Conservation (phyloP, 306 rosid species). For the Hylodesmum podocarpum region DNA sequence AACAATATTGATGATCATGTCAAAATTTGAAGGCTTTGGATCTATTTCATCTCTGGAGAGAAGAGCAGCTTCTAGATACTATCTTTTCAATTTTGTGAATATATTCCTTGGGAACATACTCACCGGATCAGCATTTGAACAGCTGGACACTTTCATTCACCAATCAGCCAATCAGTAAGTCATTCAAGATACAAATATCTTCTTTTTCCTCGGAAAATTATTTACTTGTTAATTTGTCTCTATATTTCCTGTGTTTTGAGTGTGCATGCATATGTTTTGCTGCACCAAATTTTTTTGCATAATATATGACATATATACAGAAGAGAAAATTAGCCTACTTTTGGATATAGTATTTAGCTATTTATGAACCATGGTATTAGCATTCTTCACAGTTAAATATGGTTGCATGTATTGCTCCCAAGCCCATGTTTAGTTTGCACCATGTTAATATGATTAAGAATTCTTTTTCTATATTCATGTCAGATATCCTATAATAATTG, state of each 20-base stretch:
- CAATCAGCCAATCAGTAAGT: slow-evolving; percentile 75
- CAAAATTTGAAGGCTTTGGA: slow-evolving; percentile 83
- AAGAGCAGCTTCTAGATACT: slow-evolving; percentile 87
- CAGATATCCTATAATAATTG: slow-evolving; percentile 87
- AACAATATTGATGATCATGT: slow-evolving; percentile 95
- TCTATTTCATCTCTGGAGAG: slow-evolving; percentile 84
- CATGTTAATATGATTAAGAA: background rate
- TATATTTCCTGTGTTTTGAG: slow-evolving; percentile 4
- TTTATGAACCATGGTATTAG: background rate
- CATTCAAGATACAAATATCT: slow-evolving; percentile 2
- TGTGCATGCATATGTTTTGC: background rate
- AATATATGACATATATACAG: background rate
- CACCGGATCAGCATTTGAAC: slow-evolving; percentile 80
- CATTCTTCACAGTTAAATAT: background rate
- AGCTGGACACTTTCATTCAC: slow-evolving; percentile 65
- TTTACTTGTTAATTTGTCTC: background rate
- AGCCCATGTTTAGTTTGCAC: background rate
- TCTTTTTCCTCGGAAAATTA: background rate
- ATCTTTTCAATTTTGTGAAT: slow-evolving; percentile 79
- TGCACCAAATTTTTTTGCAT: too few relatives aligned
- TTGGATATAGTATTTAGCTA: slow-evolving; percentile 17
- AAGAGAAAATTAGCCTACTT: background rate
- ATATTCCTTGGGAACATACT: slow-evolving; percentile 91
- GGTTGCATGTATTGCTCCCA: background rate
- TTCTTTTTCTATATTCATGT: slow-evolving; percentile 27